Percentiles rank a stretch among this genome's conserved stretches.
phyloP scores from a whole-genome alignment of 768 basidiomycete species.

The Suillus subalutaceus region DNA sequence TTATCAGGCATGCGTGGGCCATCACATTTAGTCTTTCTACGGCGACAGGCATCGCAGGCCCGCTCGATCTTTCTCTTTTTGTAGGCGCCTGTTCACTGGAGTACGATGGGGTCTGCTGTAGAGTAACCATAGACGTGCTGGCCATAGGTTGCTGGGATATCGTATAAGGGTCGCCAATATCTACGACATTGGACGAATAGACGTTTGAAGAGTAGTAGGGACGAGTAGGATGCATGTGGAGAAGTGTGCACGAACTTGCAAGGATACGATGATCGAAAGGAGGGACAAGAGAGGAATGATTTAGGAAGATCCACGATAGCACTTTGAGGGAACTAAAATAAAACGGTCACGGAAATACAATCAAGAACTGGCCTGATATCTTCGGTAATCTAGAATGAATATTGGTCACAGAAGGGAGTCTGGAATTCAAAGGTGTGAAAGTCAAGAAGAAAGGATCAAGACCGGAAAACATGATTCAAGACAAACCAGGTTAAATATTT shows the following conservation, averaged over 20 bases:
- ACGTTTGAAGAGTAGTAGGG: constrained; percentile 16
- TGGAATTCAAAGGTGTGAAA: constrained; percentile 6
- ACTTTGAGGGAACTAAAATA: constrained; percentile 21
- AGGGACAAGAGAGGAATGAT: constrained; percentile 7
- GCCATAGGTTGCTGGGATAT: constrained; percentile 2
- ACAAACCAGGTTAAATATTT: constrained; percentile 8
- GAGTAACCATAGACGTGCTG: constrained; percentile 15
- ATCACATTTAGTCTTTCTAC: constrained; percentile 63
- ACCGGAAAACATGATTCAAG: not conserved
- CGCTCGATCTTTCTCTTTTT: constrained; percentile 53
- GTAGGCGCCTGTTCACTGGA: constrained; percentile 22
- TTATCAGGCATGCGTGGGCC: constrained; percentile 54
- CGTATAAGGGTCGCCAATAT: constrained; percentile 25
- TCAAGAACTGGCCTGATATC: not conserved
- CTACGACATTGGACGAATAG: constrained; percentile 30
- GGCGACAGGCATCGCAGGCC: constrained; percentile 62
- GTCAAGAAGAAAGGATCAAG: not conserved
- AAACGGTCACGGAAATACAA: constrained; percentile 2
- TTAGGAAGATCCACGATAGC: constrained; percentile 15
- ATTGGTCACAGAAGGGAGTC: not conserved
- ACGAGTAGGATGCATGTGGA: constrained; percentile 23
- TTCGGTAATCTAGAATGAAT: not conserved
- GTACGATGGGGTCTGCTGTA: constrained; percentile 11
- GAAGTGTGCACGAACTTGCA: not conserved
- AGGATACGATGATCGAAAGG: constrained; percentile 7